phyloP scores from a whole-genome alignment of 129 eudicot genomes.

The Helichrysum umbraculigerum region DNA sequence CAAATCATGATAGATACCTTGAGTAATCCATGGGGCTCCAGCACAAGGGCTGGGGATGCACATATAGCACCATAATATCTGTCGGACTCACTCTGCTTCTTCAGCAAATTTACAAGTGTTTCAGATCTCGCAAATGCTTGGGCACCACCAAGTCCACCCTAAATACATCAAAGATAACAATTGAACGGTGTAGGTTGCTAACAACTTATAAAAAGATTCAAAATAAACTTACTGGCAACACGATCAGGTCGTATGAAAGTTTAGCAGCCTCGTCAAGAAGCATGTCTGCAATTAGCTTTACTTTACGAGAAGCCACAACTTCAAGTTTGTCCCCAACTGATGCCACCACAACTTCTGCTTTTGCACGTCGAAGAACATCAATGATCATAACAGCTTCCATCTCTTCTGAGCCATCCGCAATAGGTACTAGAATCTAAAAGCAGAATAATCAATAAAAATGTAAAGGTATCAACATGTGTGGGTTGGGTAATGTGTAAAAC shows the following conservation, averaged over 20 bases:
- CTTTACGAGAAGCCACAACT: conserved; percentile 77
- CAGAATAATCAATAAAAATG: background rate
- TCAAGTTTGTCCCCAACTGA: conserved; percentile 80
- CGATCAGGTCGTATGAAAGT: conserved; percentile 63
- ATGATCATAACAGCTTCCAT: conserved; percentile 94
- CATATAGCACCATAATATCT: conserved; percentile 88
- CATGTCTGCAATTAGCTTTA: conserved; percentile 84
- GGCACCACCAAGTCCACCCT: conserved; percentile 99
- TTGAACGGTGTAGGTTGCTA: conserved; percentile 3
- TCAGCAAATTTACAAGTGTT: conserved; percentile 67
- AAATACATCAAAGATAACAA: conserved; percentile 5
- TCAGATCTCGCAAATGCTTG: conserved; percentile 72
- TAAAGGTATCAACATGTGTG: too few relatives aligned
- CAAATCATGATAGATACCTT: conserved; percentile 46
- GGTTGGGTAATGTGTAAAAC: background rate
- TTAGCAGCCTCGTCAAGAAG: conserved; percentile 75
- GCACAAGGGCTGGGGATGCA: conserved; percentile 95
- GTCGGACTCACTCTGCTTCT: conserved; percentile 73
- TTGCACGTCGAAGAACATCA: conserved; percentile 91
- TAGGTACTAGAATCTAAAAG: conserved; percentile 84
- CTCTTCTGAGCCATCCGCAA: conserved; percentile 93
- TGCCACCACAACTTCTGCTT: conserved; percentile 88
- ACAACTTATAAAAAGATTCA: background rate
- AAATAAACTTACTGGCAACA: conserved; percentile 71
- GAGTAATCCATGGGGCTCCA: conserved; percentile 93